Base-by-base conservation (phyloP, 306 rosid genomes). In the Heteromeles arbutifolia region DNA sequence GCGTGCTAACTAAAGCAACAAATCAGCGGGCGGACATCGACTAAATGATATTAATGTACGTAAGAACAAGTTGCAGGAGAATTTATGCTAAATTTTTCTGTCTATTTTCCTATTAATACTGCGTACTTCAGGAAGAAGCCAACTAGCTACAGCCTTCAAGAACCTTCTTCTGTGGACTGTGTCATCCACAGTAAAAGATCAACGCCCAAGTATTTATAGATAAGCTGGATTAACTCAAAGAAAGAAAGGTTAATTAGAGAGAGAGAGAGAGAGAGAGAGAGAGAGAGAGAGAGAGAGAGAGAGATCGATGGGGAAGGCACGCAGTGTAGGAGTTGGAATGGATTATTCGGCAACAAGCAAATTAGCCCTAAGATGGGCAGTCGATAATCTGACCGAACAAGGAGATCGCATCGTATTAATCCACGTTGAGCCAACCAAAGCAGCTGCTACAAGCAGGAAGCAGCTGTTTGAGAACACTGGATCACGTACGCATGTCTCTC, bases 271-370 rank as follows among this genome's bases (percentile, higher is more conserved):
- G n/a, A 18, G 57, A 52, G 22, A 5, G 61, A 56, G 62, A 7
- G 25, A 56, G 62, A 56, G 67, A 65, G 14, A 31, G 1, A 3
- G 1, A 58, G 25, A 18, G 59, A 18, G 22, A 17, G 59, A 18
- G 18, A 61, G 45, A 39, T 5, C 43, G 26, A 83, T 79, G 86
- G 84, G 56, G 78, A 86, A 91, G 76, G 70, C 85, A 26, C 83
- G 81, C 3, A 79, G 17, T 4, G 31, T 92, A 58, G 96, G 98
- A 13, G 76, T 92, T 57, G 98, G 88, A n/a, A 81, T 92, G 89
- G 96, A 90, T 39, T 87, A 84, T 79, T 92, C 98, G 18, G 70
- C 85, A 34, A 83, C 88, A 2, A 90, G 94, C 91, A 92, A 88
- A 81, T 45, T 81, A 62, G 98, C 98, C 13, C 85, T 92, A 62